Evolutionary conservation across 768 basidiomycete species (phyloP).

Genomic region (Ramaria sp.): DNA sequence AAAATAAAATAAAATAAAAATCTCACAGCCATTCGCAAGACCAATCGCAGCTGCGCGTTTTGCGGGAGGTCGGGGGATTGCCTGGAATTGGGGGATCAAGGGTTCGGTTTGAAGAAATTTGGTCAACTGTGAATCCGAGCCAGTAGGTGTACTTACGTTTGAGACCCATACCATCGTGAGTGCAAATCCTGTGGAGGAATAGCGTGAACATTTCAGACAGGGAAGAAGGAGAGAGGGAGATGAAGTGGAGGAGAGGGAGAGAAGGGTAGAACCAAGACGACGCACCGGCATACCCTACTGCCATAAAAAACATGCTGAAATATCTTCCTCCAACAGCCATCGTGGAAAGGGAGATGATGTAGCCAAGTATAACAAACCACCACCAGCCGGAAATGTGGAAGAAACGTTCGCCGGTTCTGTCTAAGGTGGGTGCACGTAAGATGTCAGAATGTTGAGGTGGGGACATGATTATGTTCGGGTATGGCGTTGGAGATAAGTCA

Average conservation of each 20-base stretch:
- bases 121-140: too few species aligned
- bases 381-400: slow-evolving; percentile 46
- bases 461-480: too few species aligned
- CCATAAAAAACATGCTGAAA: slow-evolving; percentile 53
- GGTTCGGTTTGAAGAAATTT: too few species aligned
- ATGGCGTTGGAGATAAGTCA: too few species aligned
- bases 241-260: too few species aligned
- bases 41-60: slow-evolving; percentile 42
- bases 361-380: slow-evolving; percentile 52
- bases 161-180: slow-evolving; percentile 53
- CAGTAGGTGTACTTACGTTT: slow-evolving; percentile 27
- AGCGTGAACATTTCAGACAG: too few species aligned
- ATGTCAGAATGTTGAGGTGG: too few species aligned
- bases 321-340: slow-evolving; percentile 43
- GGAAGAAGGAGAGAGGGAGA: too few species aligned
- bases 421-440: slow-evolving; percentile 17
- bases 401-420: slow-evolving; percentile 52
- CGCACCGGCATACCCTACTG: slow-evolving; percentile 37
- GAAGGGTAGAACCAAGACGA: neutral
- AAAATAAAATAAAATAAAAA: neutral
- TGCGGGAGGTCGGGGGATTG: slow-evolving; percentile 12
- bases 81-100: too few species aligned
- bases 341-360: slow-evolving; percentile 50
- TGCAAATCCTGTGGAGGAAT: slow-evolving; percentile 22
- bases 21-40: slow-evolving; percentile 39